Percentiles rank a stretch among this genome's conserved stretches.
phyloP scores from a whole-genome alignment of 495 filamentous ascomycete genomes.

The Xylaria castorea region DNA sequence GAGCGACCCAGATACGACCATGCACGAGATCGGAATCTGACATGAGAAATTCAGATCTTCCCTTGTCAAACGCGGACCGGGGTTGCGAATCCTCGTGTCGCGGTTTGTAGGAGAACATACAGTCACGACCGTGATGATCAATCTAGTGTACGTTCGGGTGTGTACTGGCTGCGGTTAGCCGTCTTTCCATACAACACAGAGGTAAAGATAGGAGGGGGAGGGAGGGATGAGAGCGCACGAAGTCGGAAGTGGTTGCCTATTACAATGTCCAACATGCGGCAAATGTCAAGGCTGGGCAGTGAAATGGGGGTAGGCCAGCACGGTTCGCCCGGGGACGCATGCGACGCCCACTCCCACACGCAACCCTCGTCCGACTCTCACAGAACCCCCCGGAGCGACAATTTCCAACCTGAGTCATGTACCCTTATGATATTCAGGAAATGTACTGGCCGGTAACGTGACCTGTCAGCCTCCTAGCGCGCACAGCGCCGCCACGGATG shows the following conservation, averaged over 20 bases:
- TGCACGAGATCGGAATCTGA: constrained; percentile 34
- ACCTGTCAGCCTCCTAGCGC: constrained; percentile 29
- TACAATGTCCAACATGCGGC: constrained; percentile 23
- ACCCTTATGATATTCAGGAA: not conserved
- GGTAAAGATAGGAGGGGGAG: not conserved
- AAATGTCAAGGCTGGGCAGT: constrained; percentile 19
- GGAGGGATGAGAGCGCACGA: not conserved
- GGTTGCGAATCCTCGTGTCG: constrained; percentile 25
- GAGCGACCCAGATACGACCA: constrained; percentile 31
- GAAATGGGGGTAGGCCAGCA: constrained; percentile 14
- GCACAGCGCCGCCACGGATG: constrained; percentile 20
- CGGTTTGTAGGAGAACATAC: not conserved
- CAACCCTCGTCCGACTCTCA: constrained; percentile 29
- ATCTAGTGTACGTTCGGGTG: constrained; percentile 18
- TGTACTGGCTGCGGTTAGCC: constrained; percentile 19
- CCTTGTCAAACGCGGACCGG: constrained; percentile 29
- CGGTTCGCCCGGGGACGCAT: constrained; percentile 23
- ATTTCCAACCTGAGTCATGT: constrained; percentile 10
- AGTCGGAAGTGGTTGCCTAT: constrained; percentile 25
- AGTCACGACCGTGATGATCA: constrained; percentile 11
- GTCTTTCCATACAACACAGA: not conserved
- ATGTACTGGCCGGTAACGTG: constrained; percentile 19
- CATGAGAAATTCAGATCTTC: constrained; percentile 34
- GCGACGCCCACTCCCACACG: constrained; percentile 22
- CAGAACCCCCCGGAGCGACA: not conserved